phyloP scores from a whole-genome alignment of 331 rosid species.

The Prunus yedoensis region DNA sequence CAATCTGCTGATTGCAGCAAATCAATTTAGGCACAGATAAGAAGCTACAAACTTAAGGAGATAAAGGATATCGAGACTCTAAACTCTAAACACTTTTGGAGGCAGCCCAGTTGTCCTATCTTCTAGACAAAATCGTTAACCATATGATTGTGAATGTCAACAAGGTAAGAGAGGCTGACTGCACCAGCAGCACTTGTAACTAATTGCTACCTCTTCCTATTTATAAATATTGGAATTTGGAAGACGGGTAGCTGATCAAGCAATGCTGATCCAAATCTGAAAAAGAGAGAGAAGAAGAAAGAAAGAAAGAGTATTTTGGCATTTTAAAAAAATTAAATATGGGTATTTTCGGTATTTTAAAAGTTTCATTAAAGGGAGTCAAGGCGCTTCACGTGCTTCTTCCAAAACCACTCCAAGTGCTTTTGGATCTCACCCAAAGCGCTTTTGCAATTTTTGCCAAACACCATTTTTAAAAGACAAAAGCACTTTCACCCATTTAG shows the following conservation, averaged over 20 bases:
- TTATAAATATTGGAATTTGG: not conserved
- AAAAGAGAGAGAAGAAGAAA: not conserved
- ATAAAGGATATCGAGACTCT: not conserved
- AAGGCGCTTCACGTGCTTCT: too few species aligned
- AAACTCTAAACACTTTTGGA: not conserved
- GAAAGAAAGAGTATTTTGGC: too few species aligned
- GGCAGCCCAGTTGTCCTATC: not conserved
- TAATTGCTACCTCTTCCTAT: not conserved
- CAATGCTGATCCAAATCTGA: not conserved
- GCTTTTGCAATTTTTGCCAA: too few species aligned
- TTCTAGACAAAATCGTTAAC: not conserved
- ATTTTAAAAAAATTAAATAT: too few species aligned
- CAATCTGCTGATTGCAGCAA: not conserved
- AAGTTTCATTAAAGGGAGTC: too few species aligned
- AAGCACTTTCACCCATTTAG: too few species aligned
- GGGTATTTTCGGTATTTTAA: too few species aligned
- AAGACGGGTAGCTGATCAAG: not conserved
- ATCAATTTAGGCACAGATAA: not conserved
- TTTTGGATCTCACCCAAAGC: too few species aligned
- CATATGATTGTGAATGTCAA: not conserved
- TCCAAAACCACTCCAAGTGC: too few species aligned
- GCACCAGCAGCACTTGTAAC: not conserved
- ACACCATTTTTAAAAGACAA: too few species aligned
- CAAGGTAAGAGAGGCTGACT: not conserved
- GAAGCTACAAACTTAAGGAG: not conserved